Evolutionary conservation across 164 flowering plant species (phyloP).

Genomic region (Vitis rotundifolia): DNA sequence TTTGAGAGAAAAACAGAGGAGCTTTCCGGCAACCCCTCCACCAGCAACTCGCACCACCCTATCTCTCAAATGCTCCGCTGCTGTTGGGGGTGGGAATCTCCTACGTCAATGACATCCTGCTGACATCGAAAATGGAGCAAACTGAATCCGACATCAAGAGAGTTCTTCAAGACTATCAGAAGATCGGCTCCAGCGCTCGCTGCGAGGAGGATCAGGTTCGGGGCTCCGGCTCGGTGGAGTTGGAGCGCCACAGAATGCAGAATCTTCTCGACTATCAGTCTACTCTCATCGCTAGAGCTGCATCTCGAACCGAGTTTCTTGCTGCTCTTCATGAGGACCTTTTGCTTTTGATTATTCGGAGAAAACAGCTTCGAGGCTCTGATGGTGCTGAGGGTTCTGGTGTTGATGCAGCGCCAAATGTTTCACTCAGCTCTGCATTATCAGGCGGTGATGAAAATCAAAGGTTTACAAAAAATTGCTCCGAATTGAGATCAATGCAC

Average conservation of each 20-base stretch:
- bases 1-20: too few species aligned
- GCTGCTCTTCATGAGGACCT: conserved; percentile 32
- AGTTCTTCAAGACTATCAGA: conserved; percentile 28
- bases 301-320: conserved; percentile 26
- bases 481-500: conserved; percentile 24
- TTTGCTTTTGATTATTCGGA: conserved; percentile 15
- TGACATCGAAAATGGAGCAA: conserved; percentile 14
- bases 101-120: too few species aligned
- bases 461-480: conserved; percentile 14
- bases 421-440: conserved; percentile 32
- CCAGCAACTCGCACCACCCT: too few species aligned
- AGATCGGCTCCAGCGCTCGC: conserved; percentile 20
- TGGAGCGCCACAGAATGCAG: conserved; percentile 28
- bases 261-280: conserved; percentile 28
- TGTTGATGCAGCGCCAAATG: conserved; percentile 22
- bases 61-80: too few species aligned
- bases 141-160: conserved; percentile 21
- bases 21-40: too few species aligned
- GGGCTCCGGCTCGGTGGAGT: conserved; percentile 6
- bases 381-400: conserved; percentile 20
- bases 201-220: conserved; percentile 24
- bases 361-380: conserved; percentile 25
- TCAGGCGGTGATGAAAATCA: conserved; percentile 31
- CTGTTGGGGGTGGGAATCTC: too few species aligned
- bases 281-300: conserved; percentile 24